phyloP scores from a whole-genome alignment of 2,329 filamentous ascomycete genomes.

The Pseudocercospora crystallina region DNA sequence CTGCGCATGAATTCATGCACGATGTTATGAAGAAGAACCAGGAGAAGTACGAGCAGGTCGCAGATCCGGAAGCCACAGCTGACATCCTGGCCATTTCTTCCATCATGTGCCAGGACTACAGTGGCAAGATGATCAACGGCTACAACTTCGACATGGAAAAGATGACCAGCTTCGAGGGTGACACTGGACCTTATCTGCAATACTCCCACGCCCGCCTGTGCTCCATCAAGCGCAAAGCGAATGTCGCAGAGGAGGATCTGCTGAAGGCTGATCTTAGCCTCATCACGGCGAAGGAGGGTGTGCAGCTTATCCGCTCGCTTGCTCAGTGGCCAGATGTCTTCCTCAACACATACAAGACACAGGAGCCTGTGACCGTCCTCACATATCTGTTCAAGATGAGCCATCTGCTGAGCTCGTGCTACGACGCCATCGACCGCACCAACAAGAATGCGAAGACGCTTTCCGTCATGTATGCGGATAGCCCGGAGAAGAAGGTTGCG shows the following conservation, averaged over 20 bases:
- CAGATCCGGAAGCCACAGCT: constrained; percentile 75
- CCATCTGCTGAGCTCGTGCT: constrained; percentile 74
- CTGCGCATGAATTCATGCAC: constrained; percentile 91
- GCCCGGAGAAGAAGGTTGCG: constrained; percentile 64
- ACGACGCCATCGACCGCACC: constrained; percentile 59
- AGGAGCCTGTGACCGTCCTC: constrained; percentile 69
- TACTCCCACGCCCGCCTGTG: constrained; percentile 74
- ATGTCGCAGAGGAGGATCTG: constrained; percentile 56
- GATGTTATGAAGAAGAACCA: constrained; percentile 92
- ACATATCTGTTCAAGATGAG: constrained; percentile 85
- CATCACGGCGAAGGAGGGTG: constrained; percentile 69
- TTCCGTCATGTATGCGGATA: constrained; percentile 76
- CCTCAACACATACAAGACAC: constrained; percentile 77
- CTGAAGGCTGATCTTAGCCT: constrained; percentile 64
- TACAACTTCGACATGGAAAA: constrained; percentile 75
- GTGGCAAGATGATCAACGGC: constrained; percentile 78
- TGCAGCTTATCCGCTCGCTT: constrained; percentile 72
- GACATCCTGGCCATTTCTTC: constrained; percentile 89
- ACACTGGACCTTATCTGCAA: constrained; percentile 82
- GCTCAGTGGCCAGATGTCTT: constrained; percentile 84
- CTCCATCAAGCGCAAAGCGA: constrained; percentile 59
- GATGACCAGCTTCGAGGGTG: constrained; percentile 82
- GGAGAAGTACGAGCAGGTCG: constrained; percentile 86
- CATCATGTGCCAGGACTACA: constrained; percentile 99
- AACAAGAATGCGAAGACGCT: constrained; percentile 48